Evolutionary conservation across 805 yeast species (phyloP), one percentile per base, ranked within the genome.

Genomic region (Candida berthetii): DNA sequence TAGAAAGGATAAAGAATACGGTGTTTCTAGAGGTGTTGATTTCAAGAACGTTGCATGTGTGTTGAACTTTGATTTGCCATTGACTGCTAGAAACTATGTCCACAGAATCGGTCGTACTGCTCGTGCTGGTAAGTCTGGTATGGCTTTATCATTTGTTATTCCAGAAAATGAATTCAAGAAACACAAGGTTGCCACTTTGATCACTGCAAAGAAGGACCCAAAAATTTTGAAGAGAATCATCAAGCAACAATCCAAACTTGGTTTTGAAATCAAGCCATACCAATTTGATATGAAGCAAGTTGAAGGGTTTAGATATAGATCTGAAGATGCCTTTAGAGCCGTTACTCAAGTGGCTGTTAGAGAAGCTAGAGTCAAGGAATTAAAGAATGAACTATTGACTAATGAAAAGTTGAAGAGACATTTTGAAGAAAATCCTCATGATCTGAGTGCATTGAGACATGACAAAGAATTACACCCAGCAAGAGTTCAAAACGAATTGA

Each of bases 71-170:
- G 99, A 93, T 60, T 69, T 93, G 52, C 99, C 99, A 33, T 76
- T 86, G 3, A 80, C 95, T 9, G 82, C 97, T 5, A 85, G 83
- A 58, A 78, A 95, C 3, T 93, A 93, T 58, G 82, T 88, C 25
- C 99, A 93, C 63, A 77, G 99, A 59, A 78, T 93, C 31, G 99
- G 99, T 39, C 80, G 99, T 69, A 93, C 99, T 4, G 99, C 99
- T 5, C 80, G 99, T 65, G 98, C 96, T 7, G 96, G 96, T 41
- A 89, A 87, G 58, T 74, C 93, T 2, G 99, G 99, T 44, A 90
- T 88, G 77, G 85, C 98, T 0, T 72, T 93, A 42, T 89, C 97
- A 15, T 93, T 91, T 66, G 93, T 90, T 16, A 88, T 91, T 20
- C 85, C 93, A 22, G 65, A 69, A 28, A 85, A 82, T 47, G 90